Base-by-base conservation (phyloP, 192 early-diverging fungal species). In the Mortierella hygrophila region DNA sequence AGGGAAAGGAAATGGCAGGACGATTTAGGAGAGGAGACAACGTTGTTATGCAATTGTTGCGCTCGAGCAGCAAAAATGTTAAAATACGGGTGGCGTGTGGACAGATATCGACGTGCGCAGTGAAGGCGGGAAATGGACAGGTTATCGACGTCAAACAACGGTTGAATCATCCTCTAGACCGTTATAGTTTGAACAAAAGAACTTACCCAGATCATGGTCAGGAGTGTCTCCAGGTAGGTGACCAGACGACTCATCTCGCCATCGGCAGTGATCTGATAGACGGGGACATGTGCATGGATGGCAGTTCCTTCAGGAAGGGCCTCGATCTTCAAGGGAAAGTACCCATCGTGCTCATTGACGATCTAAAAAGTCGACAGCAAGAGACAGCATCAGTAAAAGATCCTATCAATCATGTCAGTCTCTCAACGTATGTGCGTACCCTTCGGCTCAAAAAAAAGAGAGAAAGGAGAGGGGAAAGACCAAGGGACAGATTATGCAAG, bases 281-380 rank as follows among this genome's bases (percentile, higher is more conserved):
- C 93, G 2, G 95, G 95, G 18, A 94, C 93, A 79, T 97, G 97
- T 9, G 94, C 93, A 82, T 96, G 95, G 29, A 94, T 88, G 2
- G 95, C 95, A 0, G 94, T 94, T 40, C 97, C 97, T 85, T 97
- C 97, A 16, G 93, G 89, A 32, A 97, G 90, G 6, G 95, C 91
- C 69, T 95, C 90, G 63, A 97, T 96, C 75, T 91, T 94, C 41
- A 96, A 94, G 15, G 97, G 97, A 79, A 97, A 97, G 86, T 95
- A 96, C 18, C 97, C 97, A 76, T 94, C 83, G 88, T 96, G 93
- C 76, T 96, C 95, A 26, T 89, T 76, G n/a, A 97, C 90, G 68
- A 97, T 93, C 91, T 95, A 84, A 46, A 16, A 21, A 26, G 35
- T 9, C 89, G 13, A 68, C 13, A 65, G 11, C 11, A 15, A 29